Base-by-base conservation (phyloP, 2,329 filamentous ascomycete genomes). In the Xylariomycetidae sp. region DNA sequence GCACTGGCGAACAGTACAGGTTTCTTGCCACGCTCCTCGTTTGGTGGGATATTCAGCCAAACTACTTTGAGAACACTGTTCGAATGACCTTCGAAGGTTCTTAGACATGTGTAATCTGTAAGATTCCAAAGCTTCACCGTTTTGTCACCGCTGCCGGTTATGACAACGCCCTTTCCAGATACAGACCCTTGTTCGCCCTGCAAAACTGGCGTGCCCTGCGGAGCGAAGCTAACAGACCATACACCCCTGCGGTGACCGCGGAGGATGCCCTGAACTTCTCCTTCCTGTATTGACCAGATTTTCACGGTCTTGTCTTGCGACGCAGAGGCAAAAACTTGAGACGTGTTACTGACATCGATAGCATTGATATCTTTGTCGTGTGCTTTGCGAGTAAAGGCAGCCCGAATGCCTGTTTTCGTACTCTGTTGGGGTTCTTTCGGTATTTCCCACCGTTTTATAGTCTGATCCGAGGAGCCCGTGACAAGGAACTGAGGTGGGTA, bases 281-380 rank as follows among this genome's bases (percentile, higher is more conserved):
- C 89, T 56, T 92, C 86, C 46, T 89, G 82, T 6, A 83, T 73
- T 6, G 89, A 92, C 85, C 90, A 98, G 38, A 98, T 92, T 65
- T 97, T 98, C 46, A 97, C 88, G 0, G 88, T 94, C 46, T 88
- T 86, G 58, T 98, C 92, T 62, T 98, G 92, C 5, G 90, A 97
- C 18, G 92, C 90, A 1, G 92, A 96, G 3, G 90, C 94, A 54
- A 98, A 97, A 1, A 96, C 64, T n/a, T 80, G 77, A 4, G 77
- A 78, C 2, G 75, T 71, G 15, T 80, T 74, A 44, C 88, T 86
- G 9, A 92, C 72, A 44, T 94, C 88, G 31, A 98, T 76, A 3
- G 92, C 88, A 51, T 98, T 98, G 62, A 98, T 98, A 48, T 98
- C 92, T 58, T 98, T 98, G 55, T 98, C 92, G 61, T 98, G 92